These are phyloP conservation scores for Penicillium ucsense DNA, from an alignment of 495 filamentous ascomycete genomes.

Conservation along the genomic window DNA sequence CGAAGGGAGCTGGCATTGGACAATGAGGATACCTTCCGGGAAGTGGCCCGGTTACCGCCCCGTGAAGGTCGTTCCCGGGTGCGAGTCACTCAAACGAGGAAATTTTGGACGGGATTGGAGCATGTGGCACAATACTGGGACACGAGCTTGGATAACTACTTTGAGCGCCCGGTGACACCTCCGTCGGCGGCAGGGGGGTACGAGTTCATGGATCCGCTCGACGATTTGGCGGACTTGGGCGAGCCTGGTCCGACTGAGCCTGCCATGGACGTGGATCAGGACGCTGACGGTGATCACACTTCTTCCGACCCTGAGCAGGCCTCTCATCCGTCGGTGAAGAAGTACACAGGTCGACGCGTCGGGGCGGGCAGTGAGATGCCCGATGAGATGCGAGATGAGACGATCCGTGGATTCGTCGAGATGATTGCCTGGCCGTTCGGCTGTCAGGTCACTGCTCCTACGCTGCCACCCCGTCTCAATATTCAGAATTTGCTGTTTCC, in stretches of 20 bases:
- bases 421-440: slow-evolving; percentile 71
- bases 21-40: slow-evolving; percentile 49
- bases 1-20: slow-evolving; percentile 41
- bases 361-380: slow-evolving; percentile 65
- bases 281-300: slow-evolving; percentile 5
- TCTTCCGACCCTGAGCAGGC: neutral
- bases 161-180: slow-evolving; percentile 25
- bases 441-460: slow-evolving; percentile 56
- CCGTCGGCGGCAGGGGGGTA: slow-evolving; percentile 11
- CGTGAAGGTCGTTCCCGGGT: slow-evolving; percentile 32
- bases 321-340: slow-evolving; percentile 9
- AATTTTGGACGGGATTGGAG: slow-evolving; percentile 51
- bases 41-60: slow-evolving; percentile 34
- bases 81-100: slow-evolving; percentile 44
- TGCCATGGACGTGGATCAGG: slow-evolving; percentile 30
- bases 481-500: slow-evolving; percentile 44
- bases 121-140: slow-evolving; percentile 58
- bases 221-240: neutral
- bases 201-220: slow-evolving; percentile 12
- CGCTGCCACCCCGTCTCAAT: slow-evolving; percentile 51
- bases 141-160: slow-evolving; percentile 47
- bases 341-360: slow-evolving; percentile 47
- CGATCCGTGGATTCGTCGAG: slow-evolving; percentile 65
- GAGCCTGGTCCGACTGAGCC: slow-evolving; percentile 6
- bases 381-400: slow-evolving; percentile 58